Percentiles rank a stretch among this genome's conserved stretches.
Conservation (phyloP, 2,329 filamentous ascomycete genomes). For the Cytospora piceicola region DNA sequence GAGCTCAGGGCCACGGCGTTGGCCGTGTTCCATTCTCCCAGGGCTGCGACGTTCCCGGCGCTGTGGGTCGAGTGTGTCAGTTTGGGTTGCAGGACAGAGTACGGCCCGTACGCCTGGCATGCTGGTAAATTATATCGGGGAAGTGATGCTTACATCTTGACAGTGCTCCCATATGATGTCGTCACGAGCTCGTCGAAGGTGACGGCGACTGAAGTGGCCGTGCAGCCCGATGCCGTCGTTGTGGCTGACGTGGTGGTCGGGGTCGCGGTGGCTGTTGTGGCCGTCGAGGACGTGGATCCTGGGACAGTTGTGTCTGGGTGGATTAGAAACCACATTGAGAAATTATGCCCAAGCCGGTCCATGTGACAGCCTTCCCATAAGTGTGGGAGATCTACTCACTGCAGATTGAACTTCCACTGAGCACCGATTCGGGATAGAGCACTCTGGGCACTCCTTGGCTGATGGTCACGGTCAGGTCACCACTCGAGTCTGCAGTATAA, state of each 20-base stretch:
- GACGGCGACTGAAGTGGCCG: conserved; percentile 32
- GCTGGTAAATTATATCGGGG: background rate
- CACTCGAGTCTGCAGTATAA: conserved; percentile 46
- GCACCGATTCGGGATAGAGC: conserved; percentile 42
- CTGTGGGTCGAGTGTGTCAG: conserved; percentile 25
- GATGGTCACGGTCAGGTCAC: conserved; percentile 49
- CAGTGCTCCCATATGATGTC: conserved; percentile 34
- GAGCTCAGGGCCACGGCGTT: conserved; percentile 53
- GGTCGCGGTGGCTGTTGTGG: conserved; percentile 29
- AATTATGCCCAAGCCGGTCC: background rate
- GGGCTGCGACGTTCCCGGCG: conserved; percentile 34
- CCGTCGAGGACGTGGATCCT: conserved; percentile 37
- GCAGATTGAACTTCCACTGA: conserved; percentile 44
- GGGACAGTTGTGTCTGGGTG: background rate
- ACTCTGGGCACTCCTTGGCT: conserved; percentile 48
- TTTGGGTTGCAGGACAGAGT: background rate
- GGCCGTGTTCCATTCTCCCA: conserved; percentile 55
- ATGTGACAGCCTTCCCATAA: background rate
- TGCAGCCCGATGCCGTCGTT: conserved; percentile 16
- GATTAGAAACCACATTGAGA: background rate
- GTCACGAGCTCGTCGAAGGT: conserved; percentile 37
- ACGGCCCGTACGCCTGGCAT: background rate
- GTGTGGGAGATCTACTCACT: conserved; percentile 19
- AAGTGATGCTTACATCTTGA: conserved; percentile 35
- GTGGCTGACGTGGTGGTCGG: conserved; percentile 18